Base-by-base conservation (phyloP, 1,139 yeast species). In the Suhomyces ambrosiae region DNA sequence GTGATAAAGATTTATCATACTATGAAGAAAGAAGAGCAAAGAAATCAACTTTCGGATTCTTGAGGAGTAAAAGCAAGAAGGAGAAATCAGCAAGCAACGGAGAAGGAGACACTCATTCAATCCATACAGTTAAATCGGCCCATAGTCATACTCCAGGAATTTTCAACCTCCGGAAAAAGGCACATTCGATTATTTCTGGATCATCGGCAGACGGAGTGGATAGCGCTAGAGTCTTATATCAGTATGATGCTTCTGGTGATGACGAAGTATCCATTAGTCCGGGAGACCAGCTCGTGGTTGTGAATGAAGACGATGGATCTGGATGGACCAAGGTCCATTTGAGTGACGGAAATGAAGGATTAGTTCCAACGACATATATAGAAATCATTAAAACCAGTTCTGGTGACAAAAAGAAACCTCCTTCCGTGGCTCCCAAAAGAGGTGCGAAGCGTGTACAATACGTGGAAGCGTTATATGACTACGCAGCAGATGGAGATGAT, bases 341-440 rank as follows among this genome's bases (percentile, higher is more conserved):
- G 35, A 60, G 32, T 48, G 66, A 35, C 70, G 84, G 48, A 44
- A 55, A 60, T 8, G 65, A 65, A 33, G 99, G 99, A 0, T 68
- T 92, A 21, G 97, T 90, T 3, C 99, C 99, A 1, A 81, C 95
- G 0, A 63, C 86, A 1, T 94, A 94, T 53, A 62, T 90, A n/a
- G 82, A 82, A 47, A 60, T 84, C 10, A 32, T 33, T 12, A 32
- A 18, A 32, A 12, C 34, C 18, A 21, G 22, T 11, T 52, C 50
- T 4, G 44, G 54, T 10, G 40, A 50, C 14, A 78, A 74, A 56
- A 79, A 75, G 50, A 75, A 76, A 49, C 87, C 90, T 1, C 94
- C 92, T 0, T 74, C 80, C 5, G 96, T 87, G 3, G 89, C 95
- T 1, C 97, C 97, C 3, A 78, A 81, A 54, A 74, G 85, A 49